Base-by-base conservation (phyloP, 2,329 filamentous ascomycete genomes). In the Tolypocladium tundrense region DNA sequence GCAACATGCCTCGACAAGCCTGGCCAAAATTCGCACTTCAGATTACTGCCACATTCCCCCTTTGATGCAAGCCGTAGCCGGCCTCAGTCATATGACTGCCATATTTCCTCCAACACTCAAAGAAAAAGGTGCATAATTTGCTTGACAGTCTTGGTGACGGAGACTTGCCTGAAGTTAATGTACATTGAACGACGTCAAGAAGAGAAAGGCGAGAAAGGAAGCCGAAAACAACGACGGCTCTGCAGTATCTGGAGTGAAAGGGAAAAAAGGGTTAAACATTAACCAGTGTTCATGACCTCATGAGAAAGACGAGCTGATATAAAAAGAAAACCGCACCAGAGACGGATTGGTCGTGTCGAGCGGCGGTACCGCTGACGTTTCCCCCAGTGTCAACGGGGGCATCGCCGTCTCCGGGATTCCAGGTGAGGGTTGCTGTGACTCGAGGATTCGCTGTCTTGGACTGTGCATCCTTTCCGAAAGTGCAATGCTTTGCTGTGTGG, bases 281-380 rank as follows among this genome's bases (percentile, higher is more conserved):
- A 72, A 67, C 65, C 65, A 62, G 61, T 59, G 61, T 67, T 70
- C 70, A 67, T 72, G 64, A 65, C 63, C 64, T 71, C 68, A 62
- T 70, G 65, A 72, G 66, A 61, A 60, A 61, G 62, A 67, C 27
- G 60, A 62, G 54, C 53, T 56, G 58, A 57, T 60, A 60, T 60
- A 60, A 57, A 61, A 55, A 58, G 45, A 57, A 54, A 56, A 61
- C 53, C 56, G 58, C 57, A 27, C 53, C 48, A 40, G 42, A 27
- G 27, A 43, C 8, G 19, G 37, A 41, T 37, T 57, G 56, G 56
- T 59, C 58, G 58, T 45, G 60, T 57, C 59, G 58, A 57, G 56
- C 56, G 42, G 51, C 57, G 52, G n/a, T 41, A 27, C 21, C 21
- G 35, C 5, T 11, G 37, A 19, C 21, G 11, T n/a, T 37, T 35